Base-by-base conservation (phyloP, 768 basidiomycete genomes). In the Trametes cingulata region DNA sequence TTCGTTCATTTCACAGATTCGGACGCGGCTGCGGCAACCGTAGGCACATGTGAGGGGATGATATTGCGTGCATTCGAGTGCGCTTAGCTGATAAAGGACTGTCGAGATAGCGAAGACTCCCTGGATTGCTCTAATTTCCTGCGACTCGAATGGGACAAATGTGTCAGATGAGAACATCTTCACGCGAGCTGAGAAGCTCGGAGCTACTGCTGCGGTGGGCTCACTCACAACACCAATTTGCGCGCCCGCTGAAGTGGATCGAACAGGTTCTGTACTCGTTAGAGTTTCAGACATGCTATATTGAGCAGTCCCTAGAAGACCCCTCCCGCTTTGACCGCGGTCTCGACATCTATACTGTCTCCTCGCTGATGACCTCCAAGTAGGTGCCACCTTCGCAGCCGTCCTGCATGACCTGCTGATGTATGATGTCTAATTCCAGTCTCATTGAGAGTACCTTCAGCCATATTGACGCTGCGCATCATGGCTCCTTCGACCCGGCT, bases 121-220 rank as follows among this genome's bases (percentile, higher is more conserved):
- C 4, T 97, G 94, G 93, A 88, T 97, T 67, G 94, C 94, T 15
- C 80, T 94, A 62, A 82, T 96, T 49, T 81, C 85, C 4, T 95
- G 94, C 72, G 93, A 95, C 69, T 68, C 70, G 52, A 94, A 94
- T 70, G 79, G 85, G 14, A 90, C 90, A 10, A 75, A 81, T 58
- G 77, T 82, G 3, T 83, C 85, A 0, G 69, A 77, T 39, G 77
- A 81, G 3, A 93, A 96, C 70, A 82, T 95, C 54, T 92, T 96
- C 73, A 90, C 90, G 0, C 78, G 91, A 43, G 93, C 91, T n/a
- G 77, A 82, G 41, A 83, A 88, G 63, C 78, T 84, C 58, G 94
- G 94, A 5, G 94, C 94, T 1, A 81, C 83, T 40, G 88, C 89
- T 12, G 91, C 88, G 24, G 90, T 91, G 67, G 69, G 83, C 74